Evolutionary conservation across 148 eudicot genomes (phyloP), one percentile per base, ranked within the genome.

Genomic region (Oxyria digyna): DNA sequence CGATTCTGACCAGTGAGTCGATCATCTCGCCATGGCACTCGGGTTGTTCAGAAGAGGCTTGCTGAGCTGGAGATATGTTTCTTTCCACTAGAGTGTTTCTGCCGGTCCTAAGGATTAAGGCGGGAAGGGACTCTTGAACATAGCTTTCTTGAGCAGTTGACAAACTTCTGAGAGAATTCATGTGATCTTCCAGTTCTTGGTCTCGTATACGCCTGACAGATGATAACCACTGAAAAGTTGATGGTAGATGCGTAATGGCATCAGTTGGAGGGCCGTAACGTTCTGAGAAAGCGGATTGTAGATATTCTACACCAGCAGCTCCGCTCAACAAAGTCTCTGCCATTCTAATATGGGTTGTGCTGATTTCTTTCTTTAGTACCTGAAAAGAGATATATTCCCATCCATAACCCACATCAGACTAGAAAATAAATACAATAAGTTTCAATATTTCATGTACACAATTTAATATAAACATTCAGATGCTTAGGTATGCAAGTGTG

Each of bases 331-430:
- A 29, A 27, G 45, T 8, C 45, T 65, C 68, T 29, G 14, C 42
- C 46, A 65, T 37, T 65, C 46, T 65, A 65, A 65, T 37, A 37
- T 38, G 68, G 8, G 45, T 11, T 65, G 26, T 65, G 68, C 68
- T 65, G 43, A 65, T 65, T 21, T 65, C 43, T 37, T 38, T 41
- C 43, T 65, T 65, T 8, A 65, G 68, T 37, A 2, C 68, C 68
- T 65, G 68, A 35, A 35, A 65, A 15, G n/a, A n/a, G n/a, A n/a
- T n/a, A n/a, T n/a, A n/a, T n/a, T n/a, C n/a, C n/a, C 23, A 46
- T 5, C 21, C 50, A 46, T 38, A n/a, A 38, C 41, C 9, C 8
- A 5, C 8, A 38, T 38, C 4, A 46, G 20, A n/a, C 7, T 4
- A n/a, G n/a, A 46, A 46, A 46, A 17, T 0, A 3, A 46, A 4